phyloP scores from a whole-genome alignment of 805 yeast species.

The Metschnikowia sp. region DNA sequence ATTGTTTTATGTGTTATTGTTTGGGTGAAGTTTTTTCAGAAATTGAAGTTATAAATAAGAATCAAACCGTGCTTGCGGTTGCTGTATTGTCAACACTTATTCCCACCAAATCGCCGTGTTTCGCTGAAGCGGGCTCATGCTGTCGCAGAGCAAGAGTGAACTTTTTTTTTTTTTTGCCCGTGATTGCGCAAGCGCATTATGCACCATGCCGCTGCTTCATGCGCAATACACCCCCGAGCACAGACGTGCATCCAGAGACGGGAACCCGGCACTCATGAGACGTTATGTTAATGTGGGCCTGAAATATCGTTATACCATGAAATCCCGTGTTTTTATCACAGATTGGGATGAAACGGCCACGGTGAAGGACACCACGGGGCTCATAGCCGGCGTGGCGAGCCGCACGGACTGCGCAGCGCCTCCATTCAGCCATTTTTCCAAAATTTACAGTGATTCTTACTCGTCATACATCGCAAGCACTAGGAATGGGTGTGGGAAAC shows the following conservation, averaged over 20 bases:
- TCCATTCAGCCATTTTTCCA: slow-evolving; percentile 41
- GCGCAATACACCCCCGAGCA: neutral
- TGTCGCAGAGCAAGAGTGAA: neutral
- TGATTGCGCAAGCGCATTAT: slow-evolving; percentile 1
- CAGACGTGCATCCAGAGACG: slow-evolving; percentile 4
- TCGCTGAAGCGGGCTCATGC: neutral
- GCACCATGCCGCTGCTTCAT: slow-evolving; percentile 5
- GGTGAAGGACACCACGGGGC: slow-evolving; percentile 47
- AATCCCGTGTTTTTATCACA: slow-evolving; percentile 30
- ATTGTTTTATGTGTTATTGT: neutral
- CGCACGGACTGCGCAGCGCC: slow-evolving; percentile 21
- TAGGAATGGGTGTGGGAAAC: neutral
- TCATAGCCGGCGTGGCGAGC: slow-evolving; percentile 47
- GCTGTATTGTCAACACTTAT: neutral
- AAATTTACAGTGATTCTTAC: slow-evolving; percentile 40
- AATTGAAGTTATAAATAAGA: no score
- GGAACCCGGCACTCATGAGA: neutral
- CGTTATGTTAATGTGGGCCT: neutral
- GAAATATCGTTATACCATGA: neutral
- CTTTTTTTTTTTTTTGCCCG: neutral
- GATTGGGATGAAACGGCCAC: slow-evolving; percentile 75
- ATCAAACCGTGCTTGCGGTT: no score
- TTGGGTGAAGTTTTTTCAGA: no score
- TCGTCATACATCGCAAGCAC: slow-evolving; percentile 19
- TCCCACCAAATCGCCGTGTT: neutral